A percentile compares a stretch with the other conserved stretches of the same genome.
Evolutionary conservation across 2,329 filamentous ascomycete species (phyloP).

Genomic region (Pseudogymnoascus sp.): DNA sequence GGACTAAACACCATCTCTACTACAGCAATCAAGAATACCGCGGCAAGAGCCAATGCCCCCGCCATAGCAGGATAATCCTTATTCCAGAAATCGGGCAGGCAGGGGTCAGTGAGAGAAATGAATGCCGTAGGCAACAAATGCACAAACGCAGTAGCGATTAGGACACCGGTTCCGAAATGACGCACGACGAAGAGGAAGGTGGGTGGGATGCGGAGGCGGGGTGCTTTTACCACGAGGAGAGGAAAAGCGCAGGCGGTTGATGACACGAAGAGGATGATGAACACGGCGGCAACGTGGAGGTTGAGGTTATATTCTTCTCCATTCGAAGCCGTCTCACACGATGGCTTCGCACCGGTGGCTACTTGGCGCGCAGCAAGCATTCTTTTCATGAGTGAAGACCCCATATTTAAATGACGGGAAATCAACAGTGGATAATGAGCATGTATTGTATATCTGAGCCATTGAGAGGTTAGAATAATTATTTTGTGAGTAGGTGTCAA

Average conservation of each 20-base stretch:
- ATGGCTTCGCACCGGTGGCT: neutral
- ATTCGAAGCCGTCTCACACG: neutral
- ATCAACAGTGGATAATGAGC: neutral
- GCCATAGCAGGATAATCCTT: conserved; percentile 38
- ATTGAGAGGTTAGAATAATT: neutral
- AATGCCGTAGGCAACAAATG: conserved; percentile 60
- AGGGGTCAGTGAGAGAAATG: conserved; percentile 57
- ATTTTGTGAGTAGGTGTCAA: neutral
- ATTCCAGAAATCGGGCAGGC: conserved; percentile 40
- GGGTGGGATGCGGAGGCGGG: conserved; percentile 37
- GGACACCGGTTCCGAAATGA: conserved; percentile 70
- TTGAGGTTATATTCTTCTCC: neutral
- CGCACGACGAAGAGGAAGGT: conserved; percentile 58
- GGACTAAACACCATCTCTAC: conserved; percentile 49
- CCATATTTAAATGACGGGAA: neutral
- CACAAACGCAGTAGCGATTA: conserved; percentile 75
- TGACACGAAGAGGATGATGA: conserved; percentile 11
- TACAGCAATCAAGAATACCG: conserved; percentile 38
- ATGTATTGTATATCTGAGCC: neutral
- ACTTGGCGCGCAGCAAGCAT: neutral
- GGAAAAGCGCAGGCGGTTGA: conserved; percentile 10
- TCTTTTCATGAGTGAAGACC: neutral
- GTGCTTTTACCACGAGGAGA: conserved; percentile 11
- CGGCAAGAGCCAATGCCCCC: conserved; percentile 37
- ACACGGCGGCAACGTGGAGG: conserved; percentile 11